These are phyloP conservation scores for Salix udensis DNA, from an alignment of 345 rosid genomes.

Conservation along the genomic window DNA sequence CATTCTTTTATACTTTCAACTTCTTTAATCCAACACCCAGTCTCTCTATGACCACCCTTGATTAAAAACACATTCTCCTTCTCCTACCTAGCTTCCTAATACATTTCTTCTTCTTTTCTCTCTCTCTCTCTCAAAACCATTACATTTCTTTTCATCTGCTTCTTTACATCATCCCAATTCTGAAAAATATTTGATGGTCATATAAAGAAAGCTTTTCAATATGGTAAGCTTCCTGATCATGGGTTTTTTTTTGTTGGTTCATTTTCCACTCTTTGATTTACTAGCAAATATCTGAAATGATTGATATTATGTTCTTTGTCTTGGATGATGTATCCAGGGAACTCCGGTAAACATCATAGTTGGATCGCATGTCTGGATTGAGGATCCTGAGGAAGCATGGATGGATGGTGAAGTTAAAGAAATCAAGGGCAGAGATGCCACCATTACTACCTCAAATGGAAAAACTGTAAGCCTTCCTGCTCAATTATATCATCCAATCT, in stretches of 20 bases:
- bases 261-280: background rate
- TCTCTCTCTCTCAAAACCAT: background rate
- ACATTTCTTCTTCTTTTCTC: conserved; percentile 12
- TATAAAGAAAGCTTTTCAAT: conserved; percentile 2
- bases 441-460: conserved; percentile 30
- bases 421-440: conserved; percentile 45
- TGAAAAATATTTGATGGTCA: conserved; percentile 5
- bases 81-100: background rate
- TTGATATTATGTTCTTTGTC: conserved; percentile 5
- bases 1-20: conserved; percentile 12
- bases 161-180: conserved; percentile 4
- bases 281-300: background rate
- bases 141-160: background rate
- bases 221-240: conserved; percentile 36
- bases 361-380: conserved; percentile 60
- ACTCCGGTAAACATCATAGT: conserved; percentile 52
- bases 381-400: conserved; percentile 59
- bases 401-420: conserved; percentile 51
- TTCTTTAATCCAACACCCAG: background rate
- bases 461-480: conserved; percentile 36
- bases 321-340: conserved; percentile 35
- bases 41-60: background rate
- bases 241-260: background rate
- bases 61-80: background rate
- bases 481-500: background rate